Base-by-base conservation (phyloP, 352 stramenopile species). In the Phytophthora sansomeana region DNA sequence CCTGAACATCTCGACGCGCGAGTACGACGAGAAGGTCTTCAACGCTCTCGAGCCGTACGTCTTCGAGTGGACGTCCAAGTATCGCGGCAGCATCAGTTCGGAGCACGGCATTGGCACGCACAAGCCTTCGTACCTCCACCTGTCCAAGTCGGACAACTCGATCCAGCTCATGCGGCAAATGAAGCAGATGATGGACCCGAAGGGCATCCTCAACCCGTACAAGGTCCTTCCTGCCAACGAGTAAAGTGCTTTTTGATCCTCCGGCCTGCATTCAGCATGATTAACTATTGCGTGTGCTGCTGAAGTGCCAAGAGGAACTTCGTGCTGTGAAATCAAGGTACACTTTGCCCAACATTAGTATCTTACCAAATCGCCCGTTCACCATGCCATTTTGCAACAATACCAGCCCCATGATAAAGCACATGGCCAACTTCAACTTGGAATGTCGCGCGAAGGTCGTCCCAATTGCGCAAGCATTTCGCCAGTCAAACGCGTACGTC, bases 21-120 rank as follows among this genome's bases (percentile, higher is more conserved):
- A 77, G 50, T 89, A 91, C 63, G 76, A 92, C 61, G 79, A 90
- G 6, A 69, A 82, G 26, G 83, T 94, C 1, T 83, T 86, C 53
- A 69, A 83, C 39, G 80, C 75, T 1, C 67, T 94, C 24, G 86
- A 94, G 63, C 86, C 86, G 5, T 93, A 82, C 56, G 76, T 95
- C 16, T 95, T 95, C 39, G 86, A 93, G 67, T 95, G 86, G 81
- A 95, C 85, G 13, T 88, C 83, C 67, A 82, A 72, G 44, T 72
- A 81, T 60, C 84, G 85, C 19, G 97, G 97, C 35, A 99, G 95
- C 63, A 98, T 99, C 67, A 98, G 91, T 49, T 97, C 97, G 16
- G 97, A 99, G 80, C 97, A 99, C 79, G 97, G 97, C 48, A 90
- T 99, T 38, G 97, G 97, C 28, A 91, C 95, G 63, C 91, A 97